A percentile compares a stretch with the other conserved stretches of the same genome.
phyloP scores from a whole-genome alignment of 345 rosid species.

The Firmiana major region DNA sequence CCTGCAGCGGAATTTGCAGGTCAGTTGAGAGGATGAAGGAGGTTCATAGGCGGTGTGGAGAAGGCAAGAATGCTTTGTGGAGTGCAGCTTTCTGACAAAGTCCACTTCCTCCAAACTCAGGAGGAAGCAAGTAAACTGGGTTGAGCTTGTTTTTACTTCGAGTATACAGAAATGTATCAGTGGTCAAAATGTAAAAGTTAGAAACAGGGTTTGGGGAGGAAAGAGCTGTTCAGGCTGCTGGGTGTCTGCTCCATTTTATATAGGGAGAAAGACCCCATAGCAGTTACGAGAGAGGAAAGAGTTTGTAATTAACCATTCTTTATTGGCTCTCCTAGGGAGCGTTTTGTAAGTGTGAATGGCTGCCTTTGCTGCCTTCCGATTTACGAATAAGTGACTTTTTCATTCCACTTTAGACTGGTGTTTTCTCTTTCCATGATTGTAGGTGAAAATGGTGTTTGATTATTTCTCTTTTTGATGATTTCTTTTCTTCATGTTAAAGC shows the following conservation, averaged over 20 bases:
- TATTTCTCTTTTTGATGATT: background rate
- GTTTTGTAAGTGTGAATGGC: conserved; percentile 9
- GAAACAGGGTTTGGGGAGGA: background rate
- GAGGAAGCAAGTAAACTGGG: conserved; percentile 19
- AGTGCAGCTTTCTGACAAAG: conserved; percentile 51
- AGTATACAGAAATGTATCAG: background rate
- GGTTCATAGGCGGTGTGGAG: conserved; percentile 86
- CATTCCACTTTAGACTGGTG: background rate
- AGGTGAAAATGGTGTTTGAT: background rate
- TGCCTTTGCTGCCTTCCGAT: background rate
- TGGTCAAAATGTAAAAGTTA: background rate
- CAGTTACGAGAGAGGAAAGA: background rate
- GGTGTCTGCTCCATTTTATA: background rate
- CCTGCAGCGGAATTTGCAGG: conserved; percentile 85
- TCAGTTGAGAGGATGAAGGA: conserved; percentile 84
- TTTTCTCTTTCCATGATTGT: background rate
- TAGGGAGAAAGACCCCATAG: background rate
- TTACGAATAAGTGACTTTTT: background rate
- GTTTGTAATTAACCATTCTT: conserved; percentile 12
- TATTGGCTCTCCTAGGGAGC: background rate
- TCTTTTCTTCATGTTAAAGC: background rate
- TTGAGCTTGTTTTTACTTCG: background rate
- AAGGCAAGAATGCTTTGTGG: conserved; percentile 74
- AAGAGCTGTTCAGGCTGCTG: background rate
- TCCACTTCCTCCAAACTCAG: conserved; percentile 26